Evolutionary conservation across 345 rosid genomes (phyloP).

Genomic region (Eucalyptus camaldulensis): DNA sequence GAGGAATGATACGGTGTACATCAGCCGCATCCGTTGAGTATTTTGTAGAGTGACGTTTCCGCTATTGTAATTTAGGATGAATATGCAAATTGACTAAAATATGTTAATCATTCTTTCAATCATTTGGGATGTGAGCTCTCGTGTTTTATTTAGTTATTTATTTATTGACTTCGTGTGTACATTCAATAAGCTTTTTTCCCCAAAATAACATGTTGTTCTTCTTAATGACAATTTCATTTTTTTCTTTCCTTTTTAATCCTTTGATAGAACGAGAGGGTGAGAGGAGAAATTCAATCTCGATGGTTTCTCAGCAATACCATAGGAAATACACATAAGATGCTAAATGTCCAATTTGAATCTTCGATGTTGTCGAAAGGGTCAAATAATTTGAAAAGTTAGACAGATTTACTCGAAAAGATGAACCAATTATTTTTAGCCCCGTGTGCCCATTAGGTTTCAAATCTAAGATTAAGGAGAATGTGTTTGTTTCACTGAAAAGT

Average conservation of each 20-base stretch:
- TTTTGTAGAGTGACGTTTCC: neutral
- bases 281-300: neutral
- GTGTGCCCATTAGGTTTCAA: neutral
- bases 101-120: neutral
- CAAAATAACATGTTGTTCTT: neutral
- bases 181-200: neutral
- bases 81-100: neutral
- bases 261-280: neutral
- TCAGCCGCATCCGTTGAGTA: neutral
- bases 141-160: neutral
- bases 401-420: too few relatives aligned
- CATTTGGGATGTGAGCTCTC: neutral
- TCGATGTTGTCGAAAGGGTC: rapidly evolving
- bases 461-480: too few relatives aligned
- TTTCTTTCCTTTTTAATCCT: neutral
- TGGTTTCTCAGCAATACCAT: neutral
- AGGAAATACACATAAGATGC: too few relatives aligned
- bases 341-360: neutral
- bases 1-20: neutral
- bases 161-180: neutral
- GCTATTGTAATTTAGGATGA: neutral
- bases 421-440: rapidly evolving
- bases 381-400: too few relatives aligned
- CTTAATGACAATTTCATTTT: neutral
- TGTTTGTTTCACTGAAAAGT: rapidly evolving